Evolutionary conservation across 148 eudicot genomes (phyloP).

Genomic region (Fagopyrum tataricum): DNA sequence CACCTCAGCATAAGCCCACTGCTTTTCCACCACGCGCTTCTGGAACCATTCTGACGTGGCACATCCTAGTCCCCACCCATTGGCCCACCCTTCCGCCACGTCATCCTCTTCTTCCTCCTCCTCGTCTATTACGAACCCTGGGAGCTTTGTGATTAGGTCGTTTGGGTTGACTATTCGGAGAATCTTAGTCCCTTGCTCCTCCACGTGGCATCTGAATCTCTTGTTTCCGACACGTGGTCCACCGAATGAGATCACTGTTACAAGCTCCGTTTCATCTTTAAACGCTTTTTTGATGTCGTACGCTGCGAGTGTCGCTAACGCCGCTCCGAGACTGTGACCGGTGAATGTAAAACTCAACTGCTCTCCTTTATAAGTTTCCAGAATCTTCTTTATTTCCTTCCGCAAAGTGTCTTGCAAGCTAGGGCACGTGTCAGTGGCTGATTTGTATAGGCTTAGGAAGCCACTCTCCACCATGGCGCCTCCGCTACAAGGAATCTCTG

Average conservation of each 20-base stretch:
- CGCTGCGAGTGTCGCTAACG: slow-evolving; percentile 76
- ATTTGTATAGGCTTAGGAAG: slow-evolving; percentile 67
- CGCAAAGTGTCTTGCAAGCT: slow-evolving; percentile 52
- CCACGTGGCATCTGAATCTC: slow-evolving; percentile 53
- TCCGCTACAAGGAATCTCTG: slow-evolving; percentile 23
- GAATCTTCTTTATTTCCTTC: slow-evolving; percentile 36
- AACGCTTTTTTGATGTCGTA: slow-evolving; percentile 57
- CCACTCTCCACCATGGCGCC: slow-evolving; percentile 77
- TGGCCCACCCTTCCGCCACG: neutral
- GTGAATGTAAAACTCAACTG: slow-evolving; percentile 66
- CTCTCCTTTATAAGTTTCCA: slow-evolving; percentile 38
- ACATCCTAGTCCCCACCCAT: neutral
- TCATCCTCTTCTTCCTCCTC: neutral
- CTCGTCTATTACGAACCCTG: slow-evolving; percentile 38
- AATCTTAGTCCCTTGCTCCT: slow-evolving; percentile 59
- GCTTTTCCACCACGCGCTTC: slow-evolving; percentile 36
- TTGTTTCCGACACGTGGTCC: slow-evolving; percentile 85
- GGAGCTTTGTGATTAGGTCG: slow-evolving; percentile 71
- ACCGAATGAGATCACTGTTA: slow-evolving; percentile 80
- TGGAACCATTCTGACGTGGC: slow-evolving; percentile 41
- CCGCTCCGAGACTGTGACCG: slow-evolving; percentile 90
- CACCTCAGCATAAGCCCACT: slow-evolving; percentile 76
- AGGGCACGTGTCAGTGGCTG: slow-evolving; percentile 25
- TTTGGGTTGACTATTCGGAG: slow-evolving; percentile 70
- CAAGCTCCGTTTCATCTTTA: slow-evolving; percentile 25